Percentiles rank a stretch among this genome's conserved stretches.
Evolutionary conservation across 2,329 filamentous ascomycete species (phyloP).

Genomic region (Curvularia sp.): DNA sequence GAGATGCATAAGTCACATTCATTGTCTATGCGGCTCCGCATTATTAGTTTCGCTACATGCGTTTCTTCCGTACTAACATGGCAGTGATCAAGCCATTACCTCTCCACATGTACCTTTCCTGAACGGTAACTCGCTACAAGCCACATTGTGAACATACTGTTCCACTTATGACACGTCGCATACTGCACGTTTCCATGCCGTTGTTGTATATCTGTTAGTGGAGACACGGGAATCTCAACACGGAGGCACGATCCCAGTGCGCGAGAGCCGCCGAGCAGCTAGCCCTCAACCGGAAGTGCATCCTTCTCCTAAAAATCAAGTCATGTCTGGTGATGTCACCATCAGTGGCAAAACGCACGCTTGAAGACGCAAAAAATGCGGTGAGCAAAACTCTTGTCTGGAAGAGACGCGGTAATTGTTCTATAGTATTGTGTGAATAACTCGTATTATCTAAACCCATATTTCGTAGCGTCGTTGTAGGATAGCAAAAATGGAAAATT

Average conservation of each 20-base stretch:
- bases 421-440: not conserved
- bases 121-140: not conserved
- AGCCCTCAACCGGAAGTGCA: not conserved
- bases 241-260: not conserved
- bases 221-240: not conserved
- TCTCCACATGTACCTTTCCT: not conserved
- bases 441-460: not conserved
- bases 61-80: not conserved
- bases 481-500: not conserved
- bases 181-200: not conserved
- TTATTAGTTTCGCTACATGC: not conserved
- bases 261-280: not conserved
- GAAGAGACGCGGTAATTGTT: not conserved
- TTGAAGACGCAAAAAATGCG: not conserved
- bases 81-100: not conserved
- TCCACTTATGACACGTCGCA: slow-evolving; percentile 7
- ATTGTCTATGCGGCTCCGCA: not conserved
- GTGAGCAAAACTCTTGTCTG: not conserved
- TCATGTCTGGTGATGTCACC: slow-evolving; percentile 5
- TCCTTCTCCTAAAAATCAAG: not conserved
- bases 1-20: not conserved
- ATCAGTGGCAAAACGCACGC: not conserved
- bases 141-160: not conserved
- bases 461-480: slow-evolving; percentile 7
- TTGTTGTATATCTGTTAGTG: slow-evolving; percentile 3